Evolutionary conservation across 2,329 filamentous ascomycete species (phyloP).

Genomic region (Phyllosticta capitalensis): DNA sequence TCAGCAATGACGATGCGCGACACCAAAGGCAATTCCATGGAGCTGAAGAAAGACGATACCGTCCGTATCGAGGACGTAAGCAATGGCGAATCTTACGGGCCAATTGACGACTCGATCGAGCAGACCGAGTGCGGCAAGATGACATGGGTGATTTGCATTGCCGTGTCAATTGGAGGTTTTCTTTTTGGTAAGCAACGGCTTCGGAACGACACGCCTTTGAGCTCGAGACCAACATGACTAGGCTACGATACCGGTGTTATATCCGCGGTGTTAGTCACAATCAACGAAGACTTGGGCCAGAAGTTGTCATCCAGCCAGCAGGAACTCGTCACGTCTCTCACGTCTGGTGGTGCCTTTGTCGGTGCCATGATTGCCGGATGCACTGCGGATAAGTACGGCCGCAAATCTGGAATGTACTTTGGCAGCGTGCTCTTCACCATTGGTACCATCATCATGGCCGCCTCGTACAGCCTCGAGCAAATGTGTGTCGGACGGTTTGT

Average conservation of each 20-base stretch:
- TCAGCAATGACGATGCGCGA: background rate
- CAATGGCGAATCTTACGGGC: background rate
- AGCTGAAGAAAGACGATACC: background rate
- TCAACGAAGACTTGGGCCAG: conserved; percentile 16
- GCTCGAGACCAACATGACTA: background rate
- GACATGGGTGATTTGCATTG: conserved; percentile 13
- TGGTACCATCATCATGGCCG: conserved; percentile 22
- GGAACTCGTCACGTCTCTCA: conserved; percentile 31
- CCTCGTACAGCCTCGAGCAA: conserved; percentile 19
- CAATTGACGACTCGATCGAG: conserved; percentile 13
- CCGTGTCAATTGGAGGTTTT: conserved; percentile 15
- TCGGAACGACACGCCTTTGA: background rate
- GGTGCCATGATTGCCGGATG: conserved; percentile 28
- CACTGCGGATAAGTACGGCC: conserved; percentile 26
- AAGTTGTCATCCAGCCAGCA: conserved; percentile 18
- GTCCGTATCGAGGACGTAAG: background rate
- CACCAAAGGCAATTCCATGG: background rate
- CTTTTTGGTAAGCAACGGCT: conserved; percentile 12
- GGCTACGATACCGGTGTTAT: conserved; percentile 31
- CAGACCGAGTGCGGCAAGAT: conserved; percentile 14
- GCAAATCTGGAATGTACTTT: conserved; percentile 21
- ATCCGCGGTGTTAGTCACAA: conserved; percentile 28
- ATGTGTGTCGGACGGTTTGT: conserved; percentile 23
- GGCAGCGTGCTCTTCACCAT: conserved; percentile 16
- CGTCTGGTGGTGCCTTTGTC: conserved; percentile 28